Conservation (phyloP, 1,284 basidiomycete genomes). For the Macrocybe sp. region DNA sequence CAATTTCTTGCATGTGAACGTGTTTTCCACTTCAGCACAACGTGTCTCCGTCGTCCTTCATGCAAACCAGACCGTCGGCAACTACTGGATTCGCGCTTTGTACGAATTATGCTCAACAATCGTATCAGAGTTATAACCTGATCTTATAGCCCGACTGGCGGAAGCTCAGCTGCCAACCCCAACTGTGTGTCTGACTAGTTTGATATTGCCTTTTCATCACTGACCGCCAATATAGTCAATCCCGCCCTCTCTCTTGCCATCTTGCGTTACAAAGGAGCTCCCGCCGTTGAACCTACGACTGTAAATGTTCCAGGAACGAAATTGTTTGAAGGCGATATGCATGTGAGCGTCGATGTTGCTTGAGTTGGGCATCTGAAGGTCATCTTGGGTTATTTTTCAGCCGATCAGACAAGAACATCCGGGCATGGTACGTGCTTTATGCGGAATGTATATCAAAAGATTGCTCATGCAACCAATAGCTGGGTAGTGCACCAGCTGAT, state of each 20-base stretch:
- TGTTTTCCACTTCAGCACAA: slow-evolving; percentile 20
- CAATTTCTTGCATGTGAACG: too few relatives aligned
- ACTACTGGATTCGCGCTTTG: slow-evolving; percentile 36
- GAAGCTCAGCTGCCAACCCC: slow-evolving; percentile 22
- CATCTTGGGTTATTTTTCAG: slow-evolving; percentile 9
- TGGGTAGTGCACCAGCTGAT: slow-evolving; percentile 27
- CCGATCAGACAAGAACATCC: slow-evolving; percentile 24
- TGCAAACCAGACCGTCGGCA: slow-evolving; percentile 29
- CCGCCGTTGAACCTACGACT: slow-evolving; percentile 31
- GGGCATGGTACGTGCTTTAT: slow-evolving; percentile 13
- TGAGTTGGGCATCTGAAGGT: not conserved
- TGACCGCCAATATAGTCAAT: slow-evolving; percentile 8
- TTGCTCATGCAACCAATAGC: not conserved
- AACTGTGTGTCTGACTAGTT: slow-evolving; percentile 17
- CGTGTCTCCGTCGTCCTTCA: slow-evolving; percentile 26
- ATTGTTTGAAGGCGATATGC: slow-evolving; percentile 27
- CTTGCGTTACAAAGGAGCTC: slow-evolving; percentile 41
- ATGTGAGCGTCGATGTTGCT: slow-evolving; percentile 16
- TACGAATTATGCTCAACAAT: slow-evolving; percentile 8
- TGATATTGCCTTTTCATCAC: not conserved
- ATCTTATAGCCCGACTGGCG: slow-evolving; percentile 21
- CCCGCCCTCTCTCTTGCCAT: slow-evolving; percentile 29
- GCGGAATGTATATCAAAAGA: not conserved
- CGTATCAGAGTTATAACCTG: not conserved
- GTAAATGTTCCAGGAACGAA: slow-evolving; percentile 19